Evolutionary conservation across 2,329 filamentous ascomycete genomes (phyloP).

Genomic region (Fusarium caatingaense): DNA sequence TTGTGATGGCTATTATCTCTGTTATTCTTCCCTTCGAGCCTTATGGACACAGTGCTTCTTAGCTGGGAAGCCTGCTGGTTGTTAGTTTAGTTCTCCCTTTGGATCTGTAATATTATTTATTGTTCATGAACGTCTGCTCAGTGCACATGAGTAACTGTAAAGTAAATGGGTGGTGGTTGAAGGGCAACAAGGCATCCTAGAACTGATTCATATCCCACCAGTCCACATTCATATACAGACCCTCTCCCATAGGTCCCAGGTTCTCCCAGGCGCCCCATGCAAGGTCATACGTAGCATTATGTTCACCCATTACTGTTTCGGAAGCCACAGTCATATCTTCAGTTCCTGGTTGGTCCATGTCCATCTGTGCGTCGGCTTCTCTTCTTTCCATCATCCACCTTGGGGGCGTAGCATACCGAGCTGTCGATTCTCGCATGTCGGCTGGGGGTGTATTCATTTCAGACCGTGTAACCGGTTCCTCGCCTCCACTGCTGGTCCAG

Average conservation of each 20-base stretch:
- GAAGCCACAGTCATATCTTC: neutral
- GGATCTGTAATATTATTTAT: neutral
- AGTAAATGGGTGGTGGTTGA: neutral
- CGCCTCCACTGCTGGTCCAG: neutral
- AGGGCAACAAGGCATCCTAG: neutral
- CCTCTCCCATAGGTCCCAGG: constrained; percentile 7
- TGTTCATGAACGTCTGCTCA: neutral
- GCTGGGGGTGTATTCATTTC: constrained; percentile 1
- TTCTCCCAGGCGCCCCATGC: constrained; percentile 37
- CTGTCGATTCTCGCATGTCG: constrained; percentile 36
- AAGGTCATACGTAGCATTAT: neutral
- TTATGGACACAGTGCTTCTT: constrained; percentile 20
- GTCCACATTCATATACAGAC: constrained; percentile 9
- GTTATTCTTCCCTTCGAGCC: constrained; percentile 24
- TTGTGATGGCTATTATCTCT: constrained; percentile 62
- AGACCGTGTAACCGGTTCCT: neutral
- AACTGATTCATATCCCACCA: constrained; percentile 36
- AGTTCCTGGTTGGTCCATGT: neutral
- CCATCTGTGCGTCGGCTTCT: neutral
- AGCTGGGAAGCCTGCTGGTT: neutral
- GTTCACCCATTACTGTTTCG: neutral
- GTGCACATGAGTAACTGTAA: neutral
- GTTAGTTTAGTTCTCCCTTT: neutral
- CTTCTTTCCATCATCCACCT: constrained; percentile 11
- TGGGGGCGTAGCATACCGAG: constrained; percentile 31